Conservation (phyloP, 2,329 filamentous ascomycete species). For the Endothia cerciana region DNA sequence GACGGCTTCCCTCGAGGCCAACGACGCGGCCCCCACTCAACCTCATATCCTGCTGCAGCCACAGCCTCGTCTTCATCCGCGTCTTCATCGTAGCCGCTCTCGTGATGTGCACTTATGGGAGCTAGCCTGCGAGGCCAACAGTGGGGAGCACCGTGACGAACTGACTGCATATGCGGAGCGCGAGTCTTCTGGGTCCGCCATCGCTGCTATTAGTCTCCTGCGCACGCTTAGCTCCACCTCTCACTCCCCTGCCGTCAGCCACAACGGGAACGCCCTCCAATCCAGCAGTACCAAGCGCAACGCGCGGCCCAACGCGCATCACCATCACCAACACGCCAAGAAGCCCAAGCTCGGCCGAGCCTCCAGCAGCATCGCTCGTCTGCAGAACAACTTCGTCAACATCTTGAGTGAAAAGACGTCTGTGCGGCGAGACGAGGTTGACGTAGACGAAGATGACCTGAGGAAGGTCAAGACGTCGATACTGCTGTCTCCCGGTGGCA, state of each 20-base stretch:
- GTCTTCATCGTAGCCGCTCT: constrained; percentile 71
- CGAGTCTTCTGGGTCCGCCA: constrained; percentile 77
- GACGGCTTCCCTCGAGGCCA: constrained; percentile 44
- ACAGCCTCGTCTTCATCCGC: constrained; percentile 51
- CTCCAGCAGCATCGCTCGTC: constrained; percentile 63
- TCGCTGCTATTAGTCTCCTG: constrained; percentile 80
- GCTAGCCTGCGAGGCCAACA: constrained; percentile 82
- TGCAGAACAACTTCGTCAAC: constrained; percentile 51
- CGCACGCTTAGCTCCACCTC: constrained; percentile 67
- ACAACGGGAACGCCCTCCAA: constrained; percentile 44
- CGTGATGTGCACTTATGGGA: constrained; percentile 90
- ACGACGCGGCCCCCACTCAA: constrained; percentile 26
- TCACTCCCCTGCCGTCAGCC: constrained; percentile 40
- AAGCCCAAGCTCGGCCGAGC: constrained; percentile 65
- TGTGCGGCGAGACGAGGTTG: constrained; percentile 37
- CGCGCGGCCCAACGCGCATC: constrained; percentile 41
- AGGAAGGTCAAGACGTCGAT: constrained; percentile 48
- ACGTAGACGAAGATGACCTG: constrained; percentile 41
- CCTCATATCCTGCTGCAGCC: constrained; percentile 38
- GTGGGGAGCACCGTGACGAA: constrained; percentile 74
- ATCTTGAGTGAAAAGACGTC: constrained; percentile 42
- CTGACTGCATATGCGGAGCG: constrained; percentile 76
- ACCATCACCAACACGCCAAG: constrained; percentile 52
- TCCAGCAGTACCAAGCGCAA: constrained; percentile 70
- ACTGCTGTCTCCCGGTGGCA: constrained; percentile 50